Evolutionary conservation across 75 land plant genomes (phyloP), one percentile per base, ranked within the genome.

Genomic region (Adiantum capillusveneris): DNA sequence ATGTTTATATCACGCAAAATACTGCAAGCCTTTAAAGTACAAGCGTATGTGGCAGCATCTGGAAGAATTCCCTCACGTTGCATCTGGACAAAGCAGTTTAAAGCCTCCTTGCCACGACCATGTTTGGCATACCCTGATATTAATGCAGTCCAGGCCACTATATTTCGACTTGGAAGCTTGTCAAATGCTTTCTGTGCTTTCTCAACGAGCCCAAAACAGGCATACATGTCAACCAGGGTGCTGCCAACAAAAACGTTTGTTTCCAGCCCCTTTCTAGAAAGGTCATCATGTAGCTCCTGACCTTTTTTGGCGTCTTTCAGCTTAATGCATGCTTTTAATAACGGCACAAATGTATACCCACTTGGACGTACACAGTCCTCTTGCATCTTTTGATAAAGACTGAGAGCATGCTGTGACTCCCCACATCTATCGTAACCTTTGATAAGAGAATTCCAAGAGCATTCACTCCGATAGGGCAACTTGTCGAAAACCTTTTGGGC

Each of bases 181-280:
- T 59, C 20, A 36, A 59, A 59, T 1, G 30, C 61, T 39, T 36
- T n/a, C 9, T 39, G 44, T 34, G 61, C 61, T 39, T 59, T 31
- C 24, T 29, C n/a, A 31, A 36, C 2, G 39, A 17, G n/a, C 1
- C 61, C 44, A 36, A 29, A 31, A 26, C 11, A 26, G 14, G 44
- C 53, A 59, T 59, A 59, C 61, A 59, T 59, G 18, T 59, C 25
- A n/a, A 60, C n/a, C 52, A 60, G 25, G 30, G 63, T 43, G 50
- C 43, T 60, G 5, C 25, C 63, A 42, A 60, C 20, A 43, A 20
- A 43, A 1, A n/a, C 13, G 24, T 44, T 25, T 9, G 19, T 19
- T 17, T 42, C 49, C 5, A 57, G 37, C 6, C 63, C 53, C 49
- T 13, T 43, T 12, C 25, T 60, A 5, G 19, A 11, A 44, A 60